Evolutionary conservation across 2,329 filamentous ascomycete genomes (phyloP).

Genomic region (Lachnellula subtilissima): DNA sequence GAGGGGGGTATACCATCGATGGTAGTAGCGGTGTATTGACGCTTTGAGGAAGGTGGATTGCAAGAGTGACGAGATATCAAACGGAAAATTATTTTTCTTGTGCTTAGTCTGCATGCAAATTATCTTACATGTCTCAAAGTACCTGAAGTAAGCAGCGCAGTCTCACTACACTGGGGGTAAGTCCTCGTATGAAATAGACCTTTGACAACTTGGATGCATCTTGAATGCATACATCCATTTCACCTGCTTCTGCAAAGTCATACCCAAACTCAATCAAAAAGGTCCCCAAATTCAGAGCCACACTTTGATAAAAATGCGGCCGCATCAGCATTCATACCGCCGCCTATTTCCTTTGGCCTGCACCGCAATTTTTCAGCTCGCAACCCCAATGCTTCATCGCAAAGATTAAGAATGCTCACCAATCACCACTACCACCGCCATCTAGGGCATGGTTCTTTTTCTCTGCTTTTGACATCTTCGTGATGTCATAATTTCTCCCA

Average conservation of each 20-base stretch:
- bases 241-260: background rate
- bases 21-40: too few species aligned
- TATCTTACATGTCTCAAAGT: too few species aligned
- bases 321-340: background rate
- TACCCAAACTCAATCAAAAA: background rate
- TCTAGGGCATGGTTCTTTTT: background rate
- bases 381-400: background rate
- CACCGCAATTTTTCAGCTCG: background rate
- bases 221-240: background rate
- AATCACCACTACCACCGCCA: background rate
- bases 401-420: background rate
- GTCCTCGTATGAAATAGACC: too few species aligned
- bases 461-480: slow-evolving; percentile 6
- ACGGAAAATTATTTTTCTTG: too few species aligned
- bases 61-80: too few species aligned
- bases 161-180: too few species aligned
- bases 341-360: background rate
- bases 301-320: background rate
- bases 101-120: too few species aligned
- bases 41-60: too few species aligned
- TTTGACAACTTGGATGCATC: too few species aligned
- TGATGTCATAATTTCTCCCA: slow-evolving; percentile 7
- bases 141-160: too few species aligned
- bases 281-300: background rate
- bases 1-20: too few species aligned